These are phyloP conservation scores for Pecoramyces ruminantium DNA, from an alignment of 192 early-diverging fungal species.

Conservation along the genomic window DNA sequence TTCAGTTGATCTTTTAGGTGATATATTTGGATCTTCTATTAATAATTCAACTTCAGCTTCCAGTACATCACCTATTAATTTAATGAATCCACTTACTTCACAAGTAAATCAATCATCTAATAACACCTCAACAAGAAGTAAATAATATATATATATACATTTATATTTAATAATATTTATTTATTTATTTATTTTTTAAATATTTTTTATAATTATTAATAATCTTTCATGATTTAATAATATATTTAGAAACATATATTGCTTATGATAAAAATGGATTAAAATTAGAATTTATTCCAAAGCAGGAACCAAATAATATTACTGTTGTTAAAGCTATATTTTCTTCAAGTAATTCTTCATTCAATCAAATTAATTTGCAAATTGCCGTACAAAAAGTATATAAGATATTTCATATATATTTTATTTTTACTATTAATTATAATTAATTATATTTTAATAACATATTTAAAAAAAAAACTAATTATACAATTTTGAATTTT, in stretches of 20 bases:
- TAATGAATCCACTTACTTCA: neutral
- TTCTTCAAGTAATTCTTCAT: conserved; percentile 40
- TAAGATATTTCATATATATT: no score
- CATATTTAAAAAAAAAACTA: no score
- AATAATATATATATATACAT: neutral
- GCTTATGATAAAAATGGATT: conserved; percentile 70
- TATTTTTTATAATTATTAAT: no score
- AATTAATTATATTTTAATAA: no score
- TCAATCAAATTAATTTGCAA: conserved; percentile 59
- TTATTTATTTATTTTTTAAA: no score
- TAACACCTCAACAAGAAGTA: neutral
- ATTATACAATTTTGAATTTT: no score
- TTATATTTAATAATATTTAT: conserved; percentile 2
- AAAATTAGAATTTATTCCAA: conserved; percentile 34
- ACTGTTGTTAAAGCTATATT: conserved; percentile 34
- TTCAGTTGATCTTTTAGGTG: conserved; percentile 64
- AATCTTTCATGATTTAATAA: conserved; percentile 5
- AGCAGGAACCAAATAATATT: conserved; percentile 41
- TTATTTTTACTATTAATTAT: no score
- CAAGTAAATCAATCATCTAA: neutral
- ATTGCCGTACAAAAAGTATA: conserved; percentile 80
- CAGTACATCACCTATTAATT: neutral
- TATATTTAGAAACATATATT: conserved; percentile 17
- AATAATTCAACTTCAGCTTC: conserved; percentile 8
- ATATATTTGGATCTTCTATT: conserved; percentile 19